Evolutionary conservation across 257 asterid genomes (phyloP).

Genomic region (Forsythia suspensa): DNA sequence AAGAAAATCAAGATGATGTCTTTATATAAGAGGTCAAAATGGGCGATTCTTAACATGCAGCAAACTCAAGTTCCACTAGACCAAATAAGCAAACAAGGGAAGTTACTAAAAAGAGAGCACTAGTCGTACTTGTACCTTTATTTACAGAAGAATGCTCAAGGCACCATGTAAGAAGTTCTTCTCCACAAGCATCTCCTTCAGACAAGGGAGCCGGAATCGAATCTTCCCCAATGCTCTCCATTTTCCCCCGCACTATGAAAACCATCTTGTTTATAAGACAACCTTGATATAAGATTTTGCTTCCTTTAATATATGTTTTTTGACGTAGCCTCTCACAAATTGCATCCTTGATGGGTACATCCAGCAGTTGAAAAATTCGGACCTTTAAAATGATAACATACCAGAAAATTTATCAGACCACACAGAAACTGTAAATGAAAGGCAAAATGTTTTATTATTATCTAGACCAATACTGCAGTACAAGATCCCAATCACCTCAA

Average conservation of each 20-base stretch:
- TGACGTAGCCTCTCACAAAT: slow-evolving; percentile 81
- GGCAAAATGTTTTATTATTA: neutral
- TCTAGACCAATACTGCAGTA: neutral
- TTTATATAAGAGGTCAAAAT: neutral
- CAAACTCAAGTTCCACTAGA: neutral
- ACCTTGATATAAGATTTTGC: slow-evolving; percentile 60
- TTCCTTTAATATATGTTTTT: slow-evolving; percentile 72
- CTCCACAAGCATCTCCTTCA: slow-evolving; percentile 88
- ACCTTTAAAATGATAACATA: slow-evolving; percentile 48
- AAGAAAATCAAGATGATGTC: neutral
- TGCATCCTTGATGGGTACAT: slow-evolving; percentile 82
- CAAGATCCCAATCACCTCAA: neutral
- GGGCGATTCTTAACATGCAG: neutral
- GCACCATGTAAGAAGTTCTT: slow-evolving; percentile 95
- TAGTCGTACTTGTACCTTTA: slow-evolving; percentile 45
- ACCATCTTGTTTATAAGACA: slow-evolving; percentile 88
- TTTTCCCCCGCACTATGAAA: slow-evolving; percentile 77
- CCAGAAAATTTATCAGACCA: neutral
- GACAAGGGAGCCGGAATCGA: slow-evolving; percentile 44
- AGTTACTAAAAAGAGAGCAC: neutral
- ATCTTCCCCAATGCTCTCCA: slow-evolving; percentile 80
- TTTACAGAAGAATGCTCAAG: slow-evolving; percentile 89
- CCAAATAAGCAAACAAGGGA: neutral
- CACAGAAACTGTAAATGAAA: neutral
- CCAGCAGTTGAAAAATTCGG: slow-evolving; percentile 69